Evolutionary conservation across 2,329 filamentous ascomycete genomes (phyloP), one percentile per base, ranked within the genome.

Genomic region (Metarhizium anisopliae): DNA sequence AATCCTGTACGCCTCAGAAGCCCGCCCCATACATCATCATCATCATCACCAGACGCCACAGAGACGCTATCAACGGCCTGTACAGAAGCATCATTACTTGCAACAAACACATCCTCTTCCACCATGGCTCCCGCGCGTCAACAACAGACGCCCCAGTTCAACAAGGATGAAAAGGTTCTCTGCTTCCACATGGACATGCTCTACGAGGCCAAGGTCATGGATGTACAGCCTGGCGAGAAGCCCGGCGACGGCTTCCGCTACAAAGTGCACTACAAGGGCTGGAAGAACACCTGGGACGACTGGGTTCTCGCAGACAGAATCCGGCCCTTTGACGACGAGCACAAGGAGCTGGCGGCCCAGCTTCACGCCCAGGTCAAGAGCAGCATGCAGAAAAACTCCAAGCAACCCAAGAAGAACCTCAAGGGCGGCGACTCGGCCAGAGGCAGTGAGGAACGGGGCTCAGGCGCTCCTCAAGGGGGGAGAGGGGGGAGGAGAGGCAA

Each of bases 271-370:
- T 99, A 99, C 77, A 97, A 97, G 74, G 94, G 94, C 67, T 99
- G 94, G 94, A 99, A 99, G 79, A 92, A 93, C 71, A 96, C 91
- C 80, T 99, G 94, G 94, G 94, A 99, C 75, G 94, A 99, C 75
- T 97, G 93, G 93, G 94, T 97, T 49, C 84, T 89, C 25, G 86
- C 91, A 72, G 93, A 97, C 70, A 89, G 94, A 62, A 86, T 99
- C 59, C 87, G 92, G 67, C 96, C 96, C 74, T 87, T 93, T 69
- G 96, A 86, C 53, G 90, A 95, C 56, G 94, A 97, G 74, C 96
- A 97, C 74, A 89, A 90, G 67, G 90, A 95, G 68, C 81, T 99
- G 42, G 91, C 93, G 25, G 77, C 78, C 55, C 86, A 88, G 70
- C 78, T 92, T 35, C 80, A 85, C 63, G 81, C 84, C 56, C 86